Percentiles rank a stretch among this genome's conserved stretches.
These are phyloP conservation scores for Fusarium xyrophilum DNA, from an alignment of 2,329 filamentous ascomycete genomes.

Conservation along the genomic window DNA sequence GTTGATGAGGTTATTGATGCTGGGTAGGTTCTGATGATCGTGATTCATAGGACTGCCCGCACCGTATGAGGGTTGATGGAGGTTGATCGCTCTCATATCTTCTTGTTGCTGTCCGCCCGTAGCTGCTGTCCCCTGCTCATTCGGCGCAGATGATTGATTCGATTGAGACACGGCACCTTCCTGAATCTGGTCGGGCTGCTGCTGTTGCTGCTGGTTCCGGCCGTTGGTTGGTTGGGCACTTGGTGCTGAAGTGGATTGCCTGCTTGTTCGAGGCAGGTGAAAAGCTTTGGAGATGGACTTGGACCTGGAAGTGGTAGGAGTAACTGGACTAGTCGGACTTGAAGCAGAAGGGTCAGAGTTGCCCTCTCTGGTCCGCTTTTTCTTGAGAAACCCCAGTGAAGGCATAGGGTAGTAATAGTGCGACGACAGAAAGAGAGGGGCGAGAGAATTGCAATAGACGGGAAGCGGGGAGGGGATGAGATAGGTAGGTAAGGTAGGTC, in stretches of 20 bases:
- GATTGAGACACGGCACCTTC: conserved; percentile 31
- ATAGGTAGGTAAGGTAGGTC: neutral
- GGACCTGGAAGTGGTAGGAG: conserved; percentile 58
- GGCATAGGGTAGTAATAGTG: conserved; percentile 69
- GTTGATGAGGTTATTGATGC: conserved; percentile 85
- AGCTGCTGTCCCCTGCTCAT: conserved; percentile 30
- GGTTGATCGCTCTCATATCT: conserved; percentile 41
- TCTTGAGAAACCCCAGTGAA: conserved; percentile 95
- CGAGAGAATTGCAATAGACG: conserved; percentile 6
- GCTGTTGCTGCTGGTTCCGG: conserved; percentile 29
- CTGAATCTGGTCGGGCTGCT: conserved; percentile 36
- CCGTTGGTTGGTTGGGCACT: conserved; percentile 23
- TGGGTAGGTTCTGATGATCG: conserved; percentile 74
- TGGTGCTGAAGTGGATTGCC: conserved; percentile 39
- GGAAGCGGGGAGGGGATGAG: conserved; percentile 26
- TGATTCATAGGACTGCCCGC: conserved; percentile 42
- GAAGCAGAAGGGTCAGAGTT: conserved; percentile 72
- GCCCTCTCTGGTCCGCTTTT: conserved; percentile 96
- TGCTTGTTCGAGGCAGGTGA: conserved; percentile 50
- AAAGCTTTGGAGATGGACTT: conserved; percentile 57
- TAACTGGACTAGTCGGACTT: conserved; percentile 70
- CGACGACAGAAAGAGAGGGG: conserved; percentile 31
- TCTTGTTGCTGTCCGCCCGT: conserved; percentile 37
- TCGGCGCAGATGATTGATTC: conserved; percentile 23
- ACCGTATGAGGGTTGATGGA: conserved; percentile 39